A percentile compares a stretch with the other conserved stretches of the same genome.
phyloP scores from a whole-genome alignment of 1,284 basidiomycete species.

The Dichomitus squalens region DNA sequence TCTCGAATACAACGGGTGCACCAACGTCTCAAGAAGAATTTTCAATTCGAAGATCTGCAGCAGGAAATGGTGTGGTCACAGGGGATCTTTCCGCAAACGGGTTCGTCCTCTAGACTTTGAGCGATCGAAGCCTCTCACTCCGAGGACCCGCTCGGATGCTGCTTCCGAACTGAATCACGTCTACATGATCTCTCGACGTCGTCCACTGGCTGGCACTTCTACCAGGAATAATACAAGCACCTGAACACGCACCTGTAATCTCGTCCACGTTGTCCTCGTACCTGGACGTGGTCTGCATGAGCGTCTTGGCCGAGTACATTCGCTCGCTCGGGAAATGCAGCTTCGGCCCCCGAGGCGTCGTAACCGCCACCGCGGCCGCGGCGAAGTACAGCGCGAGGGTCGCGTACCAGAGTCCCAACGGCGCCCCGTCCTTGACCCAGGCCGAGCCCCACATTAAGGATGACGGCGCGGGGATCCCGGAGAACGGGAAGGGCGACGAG shows the following conservation, averaged over 20 bases:
- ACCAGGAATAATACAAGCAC: neutral
- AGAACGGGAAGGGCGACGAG: constrained; percentile 44
- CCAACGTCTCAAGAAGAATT: too few relatives aligned
- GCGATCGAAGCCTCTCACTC: too few relatives aligned
- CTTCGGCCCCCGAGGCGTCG: constrained; percentile 71
- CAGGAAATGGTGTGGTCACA: too few relatives aligned
- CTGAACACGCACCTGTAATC: constrained; percentile 41
- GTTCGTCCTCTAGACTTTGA: too few relatives aligned
- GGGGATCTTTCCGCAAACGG: too few relatives aligned
- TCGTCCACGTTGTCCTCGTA: constrained; percentile 71
- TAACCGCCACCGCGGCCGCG: constrained; percentile 50
- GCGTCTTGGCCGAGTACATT: constrained; percentile 75
- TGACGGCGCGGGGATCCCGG: neutral
- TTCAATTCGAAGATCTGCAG: too few relatives aligned
- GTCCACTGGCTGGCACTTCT: too few relatives aligned
- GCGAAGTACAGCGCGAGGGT: constrained; percentile 53
- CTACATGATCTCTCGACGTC: too few relatives aligned
- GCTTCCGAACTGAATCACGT: too few relatives aligned
- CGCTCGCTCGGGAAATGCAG: constrained; percentile 70
- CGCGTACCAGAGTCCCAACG: constrained; percentile 45
- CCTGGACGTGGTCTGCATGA: constrained; percentile 54
- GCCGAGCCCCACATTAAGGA: neutral
- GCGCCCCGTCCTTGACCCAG: neutral
- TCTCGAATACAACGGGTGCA: too few relatives aligned
- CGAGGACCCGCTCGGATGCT: too few relatives aligned